These are phyloP conservation scores for Petunia hybrid DNA, from an alignment of 305 asterid species.

Conservation along the genomic window DNA sequence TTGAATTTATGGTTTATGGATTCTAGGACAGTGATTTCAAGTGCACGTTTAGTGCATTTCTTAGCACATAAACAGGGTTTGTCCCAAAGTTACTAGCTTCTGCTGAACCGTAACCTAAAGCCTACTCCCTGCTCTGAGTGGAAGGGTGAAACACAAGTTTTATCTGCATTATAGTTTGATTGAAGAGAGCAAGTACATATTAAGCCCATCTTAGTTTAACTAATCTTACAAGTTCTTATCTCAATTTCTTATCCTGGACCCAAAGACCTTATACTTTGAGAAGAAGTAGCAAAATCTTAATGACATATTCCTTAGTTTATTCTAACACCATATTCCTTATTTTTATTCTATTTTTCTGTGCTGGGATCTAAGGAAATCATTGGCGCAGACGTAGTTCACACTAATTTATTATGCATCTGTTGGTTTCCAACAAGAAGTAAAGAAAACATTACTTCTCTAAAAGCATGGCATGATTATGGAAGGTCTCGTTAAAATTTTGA, in stretches of 20 bases:
- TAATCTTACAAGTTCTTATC: neutral
- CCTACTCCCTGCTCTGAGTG: no score
- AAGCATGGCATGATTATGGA: neutral
- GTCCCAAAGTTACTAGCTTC: no score
- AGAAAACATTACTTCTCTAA: neutral
- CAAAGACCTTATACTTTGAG: conserved; percentile 1
- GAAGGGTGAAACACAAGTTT: neutral
- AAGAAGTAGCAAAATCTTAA: neutral
- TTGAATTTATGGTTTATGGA: no score
- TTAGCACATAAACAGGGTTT: no score
- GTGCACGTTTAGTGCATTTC: no score
- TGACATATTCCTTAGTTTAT: neutral
- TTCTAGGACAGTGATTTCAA: no score
- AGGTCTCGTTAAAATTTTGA: neutral
- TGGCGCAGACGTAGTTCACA: neutral
- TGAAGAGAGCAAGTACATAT: neutral
- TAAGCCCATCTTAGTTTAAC: neutral
- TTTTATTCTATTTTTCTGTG: neutral
- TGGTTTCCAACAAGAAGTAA: neutral
- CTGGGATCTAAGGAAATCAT: neutral
- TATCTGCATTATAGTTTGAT: neutral
- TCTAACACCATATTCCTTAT: neutral
- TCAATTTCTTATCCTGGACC: no score
- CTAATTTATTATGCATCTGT: neutral
- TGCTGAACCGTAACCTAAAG: no score